phyloP scores from a whole-genome alignment of 192 early-diverging fungal genomes.

The Gaertneriomyces semiglobifer region DNA sequence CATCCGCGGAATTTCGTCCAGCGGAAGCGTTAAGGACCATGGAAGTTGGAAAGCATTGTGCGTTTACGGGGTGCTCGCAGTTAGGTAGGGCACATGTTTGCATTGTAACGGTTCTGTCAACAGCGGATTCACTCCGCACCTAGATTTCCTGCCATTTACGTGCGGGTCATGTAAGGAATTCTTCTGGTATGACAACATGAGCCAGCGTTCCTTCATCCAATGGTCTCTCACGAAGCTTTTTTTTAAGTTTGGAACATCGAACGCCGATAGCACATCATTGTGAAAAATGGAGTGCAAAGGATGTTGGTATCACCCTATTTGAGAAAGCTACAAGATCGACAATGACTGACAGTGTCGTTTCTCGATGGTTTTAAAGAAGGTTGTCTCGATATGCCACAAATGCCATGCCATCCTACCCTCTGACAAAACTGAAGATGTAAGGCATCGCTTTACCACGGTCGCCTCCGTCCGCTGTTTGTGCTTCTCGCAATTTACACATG shows the following conservation, averaged over 20 bases:
- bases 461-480: neutral
- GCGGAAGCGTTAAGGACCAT: no score
- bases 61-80: no score
- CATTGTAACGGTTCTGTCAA: no score
- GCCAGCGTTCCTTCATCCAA: neutral
- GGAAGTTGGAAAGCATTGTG: no score
- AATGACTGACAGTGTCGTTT: neutral
- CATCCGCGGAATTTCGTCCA: no score
- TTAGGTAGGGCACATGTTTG: no score
- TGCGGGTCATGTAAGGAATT: neutral
- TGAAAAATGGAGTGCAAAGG: conserved; percentile 3
- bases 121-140: neutral
- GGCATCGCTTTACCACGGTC: neutral
- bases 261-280: conserved; percentile 4
- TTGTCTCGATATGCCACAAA: neutral
- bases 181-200: conserved; percentile 2
- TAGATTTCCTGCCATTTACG: conserved; percentile 19
- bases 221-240: neutral
- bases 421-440: neutral
- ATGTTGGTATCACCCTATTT: neutral
- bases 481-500: neutral
- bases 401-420: neutral
- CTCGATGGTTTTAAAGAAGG: neutral
- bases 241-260: conserved; percentile 9
- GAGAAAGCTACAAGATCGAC: no score